Evolutionary conservation across 129 eudicot species (phyloP).

Genomic region (Flaveria ramosissima): DNA sequence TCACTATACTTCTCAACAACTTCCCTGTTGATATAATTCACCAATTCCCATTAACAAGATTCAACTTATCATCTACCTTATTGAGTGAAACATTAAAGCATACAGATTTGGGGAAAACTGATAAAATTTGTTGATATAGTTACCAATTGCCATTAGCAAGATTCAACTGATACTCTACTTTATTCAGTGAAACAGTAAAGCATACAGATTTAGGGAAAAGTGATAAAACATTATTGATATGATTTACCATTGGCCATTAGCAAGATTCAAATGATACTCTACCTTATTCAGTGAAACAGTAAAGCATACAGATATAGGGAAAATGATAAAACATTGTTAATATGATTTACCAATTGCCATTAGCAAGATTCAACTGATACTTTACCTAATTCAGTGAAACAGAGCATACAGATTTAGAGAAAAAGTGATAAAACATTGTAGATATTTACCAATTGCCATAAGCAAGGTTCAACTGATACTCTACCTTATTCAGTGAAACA

Average conservation of each 20-base stretch:
- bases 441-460: neutral
- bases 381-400: neutral
- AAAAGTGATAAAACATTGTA: neutral
- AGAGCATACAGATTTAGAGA: neutral
- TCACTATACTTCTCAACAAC: constrained; percentile 74
- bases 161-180: too few species aligned
- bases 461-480: neutral
- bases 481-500: too few species aligned
- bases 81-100: constrained; percentile 2
- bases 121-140: neutral
- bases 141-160: constrained; percentile 5
- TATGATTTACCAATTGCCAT: constrained; percentile 3
- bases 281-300: neutral
- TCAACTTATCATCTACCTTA: neutral
- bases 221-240: constrained; percentile 16
- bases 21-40: constrained; percentile 39
- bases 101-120: neutral
- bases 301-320: neutral
- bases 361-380: constrained; percentile 19
- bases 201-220: too few species aligned
- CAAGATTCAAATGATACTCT: constrained; percentile 1
- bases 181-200: too few species aligned
- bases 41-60: constrained; percentile 28
- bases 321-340: neutral
- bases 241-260: constrained; percentile 17